These are phyloP conservation scores for Pontederia paniculata DNA, from an alignment of 176 grass and related monocot species.

Conservation along the genomic window DNA sequence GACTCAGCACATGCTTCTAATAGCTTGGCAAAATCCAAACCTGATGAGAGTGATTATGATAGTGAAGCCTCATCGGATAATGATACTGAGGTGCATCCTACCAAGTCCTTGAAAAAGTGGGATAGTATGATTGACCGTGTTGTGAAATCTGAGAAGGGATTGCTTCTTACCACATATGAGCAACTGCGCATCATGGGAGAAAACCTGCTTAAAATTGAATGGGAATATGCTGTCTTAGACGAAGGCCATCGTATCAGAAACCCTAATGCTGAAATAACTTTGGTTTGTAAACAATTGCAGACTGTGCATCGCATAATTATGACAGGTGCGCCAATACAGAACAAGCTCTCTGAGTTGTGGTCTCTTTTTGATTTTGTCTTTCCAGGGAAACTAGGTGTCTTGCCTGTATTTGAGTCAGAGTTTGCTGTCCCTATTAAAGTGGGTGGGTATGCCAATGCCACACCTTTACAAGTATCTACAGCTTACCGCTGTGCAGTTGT, in stretches of 20 bases:
- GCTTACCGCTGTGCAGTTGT: conserved; percentile 88
- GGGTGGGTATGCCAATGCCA: conserved; percentile 86
- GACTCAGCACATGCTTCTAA: conserved; percentile 55
- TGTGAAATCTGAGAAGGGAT: conserved; percentile 58
- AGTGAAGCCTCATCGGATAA: conserved; percentile 49
- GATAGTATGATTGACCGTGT: conserved; percentile 65
- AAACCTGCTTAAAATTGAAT: conserved; percentile 72
- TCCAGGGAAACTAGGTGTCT: conserved; percentile 90
- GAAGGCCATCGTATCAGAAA: conserved; percentile 94
- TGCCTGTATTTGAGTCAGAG: conserved; percentile 82
- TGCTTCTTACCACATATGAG: conserved; percentile 91
- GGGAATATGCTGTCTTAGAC: conserved; percentile 85
- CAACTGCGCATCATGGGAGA: conserved; percentile 61
- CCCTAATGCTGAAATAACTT: conserved; percentile 89
- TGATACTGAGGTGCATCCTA: conserved; percentile 33
- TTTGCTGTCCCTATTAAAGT: conserved; percentile 92
- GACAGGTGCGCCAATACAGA: conserved; percentile 94
- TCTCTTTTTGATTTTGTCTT: conserved; percentile 98
- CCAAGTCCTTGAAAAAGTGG: conserved; percentile 63
- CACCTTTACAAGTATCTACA: conserved; percentile 87
- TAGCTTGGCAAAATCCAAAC: conserved; percentile 29
- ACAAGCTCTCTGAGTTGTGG: conserved; percentile 91
- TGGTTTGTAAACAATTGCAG: conserved; percentile 87
- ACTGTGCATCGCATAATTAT: conserved; percentile 89
- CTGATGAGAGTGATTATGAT: conserved; percentile 43